Base-by-base conservation (phyloP, 1,139 yeast genomes). In the Zygosaccharomyces pseudobailii region DNA sequence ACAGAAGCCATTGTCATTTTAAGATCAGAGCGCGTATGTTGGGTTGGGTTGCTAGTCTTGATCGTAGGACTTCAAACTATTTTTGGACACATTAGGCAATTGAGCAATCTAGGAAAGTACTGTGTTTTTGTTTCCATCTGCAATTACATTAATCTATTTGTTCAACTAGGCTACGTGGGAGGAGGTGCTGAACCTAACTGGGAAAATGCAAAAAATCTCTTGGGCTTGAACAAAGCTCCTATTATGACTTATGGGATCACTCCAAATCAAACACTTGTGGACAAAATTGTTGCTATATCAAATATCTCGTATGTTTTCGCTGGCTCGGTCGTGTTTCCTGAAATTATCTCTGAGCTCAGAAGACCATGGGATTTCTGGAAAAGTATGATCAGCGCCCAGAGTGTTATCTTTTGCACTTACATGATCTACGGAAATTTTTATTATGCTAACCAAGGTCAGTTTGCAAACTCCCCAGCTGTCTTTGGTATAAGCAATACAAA, bases 261-360 rank as follows among this genome's bases (percentile, higher is more conserved):
- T 23, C 58, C 56, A 20, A 53, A 54, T 5, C 42, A 34, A 34
- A 54, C 56, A 37, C 63, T 63, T 50, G 53, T 58, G 40, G 52
- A 50, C 49, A 71, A 62, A 54, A 61, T 69, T 30, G 55, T 58
- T 47, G 76, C 69, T 38, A 59, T 71, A 53, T 71, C 70, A 68
- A 71, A 73, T 57, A 70, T 72, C 53, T 75, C 72, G 22, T 73
- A 69, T 50, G 70, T 76, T 4, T 73, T 70, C 59, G 77, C 76
- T 48, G 76, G 76, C 57, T 74, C 76, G 20, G 66, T 71, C 52
- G 69, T 72, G 46, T 73, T 71, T 56, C 62, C 68, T 30, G 75
- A 73, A 54, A 67, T 72, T 51, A 68, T 73, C 70, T 68, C 75
- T 5, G 77, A 73, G 57, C 67, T 73, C 72, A 65, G 66, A 46